phyloP scores from a whole-genome alignment of 345 rosid genomes.

The Citrus reticulata region DNA sequence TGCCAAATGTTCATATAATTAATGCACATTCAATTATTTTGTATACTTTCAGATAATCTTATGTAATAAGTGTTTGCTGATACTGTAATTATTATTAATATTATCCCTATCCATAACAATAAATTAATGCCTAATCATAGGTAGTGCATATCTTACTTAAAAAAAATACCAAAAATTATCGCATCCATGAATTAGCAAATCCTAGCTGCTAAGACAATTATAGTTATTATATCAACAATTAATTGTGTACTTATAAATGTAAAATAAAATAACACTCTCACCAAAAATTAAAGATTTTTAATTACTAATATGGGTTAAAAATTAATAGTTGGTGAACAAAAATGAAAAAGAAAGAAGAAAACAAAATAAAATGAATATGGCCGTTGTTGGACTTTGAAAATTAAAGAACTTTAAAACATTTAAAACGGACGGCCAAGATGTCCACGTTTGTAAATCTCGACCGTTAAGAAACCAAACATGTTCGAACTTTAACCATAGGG shows the following conservation, averaged over 20 bases:
- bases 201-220: not conserved
- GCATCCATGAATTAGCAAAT: not conserved
- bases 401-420: not conserved
- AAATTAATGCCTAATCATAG: not conserved
- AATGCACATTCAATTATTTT: too few species aligned
- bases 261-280: not conserved
- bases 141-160: not conserved
- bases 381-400: constrained; percentile 51
- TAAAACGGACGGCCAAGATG: constrained; percentile 38
- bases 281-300: not conserved
- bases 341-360: not conserved
- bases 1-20: not conserved
- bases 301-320: not conserved
- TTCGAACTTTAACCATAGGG: constrained; percentile 43
- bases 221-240: not conserved
- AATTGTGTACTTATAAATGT: too few species aligned
- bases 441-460: constrained; percentile 12
- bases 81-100: not conserved
- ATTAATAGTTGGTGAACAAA: not conserved
- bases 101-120: not conserved
- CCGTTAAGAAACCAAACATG: constrained; percentile 26
- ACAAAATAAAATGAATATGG: constrained; percentile 18
- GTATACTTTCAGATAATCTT: not conserved
- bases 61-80: not conserved
- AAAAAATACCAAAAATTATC: not conserved